Base-by-base conservation (phyloP, 495 filamentous ascomycete species). In the Penicillium daleae region DNA sequence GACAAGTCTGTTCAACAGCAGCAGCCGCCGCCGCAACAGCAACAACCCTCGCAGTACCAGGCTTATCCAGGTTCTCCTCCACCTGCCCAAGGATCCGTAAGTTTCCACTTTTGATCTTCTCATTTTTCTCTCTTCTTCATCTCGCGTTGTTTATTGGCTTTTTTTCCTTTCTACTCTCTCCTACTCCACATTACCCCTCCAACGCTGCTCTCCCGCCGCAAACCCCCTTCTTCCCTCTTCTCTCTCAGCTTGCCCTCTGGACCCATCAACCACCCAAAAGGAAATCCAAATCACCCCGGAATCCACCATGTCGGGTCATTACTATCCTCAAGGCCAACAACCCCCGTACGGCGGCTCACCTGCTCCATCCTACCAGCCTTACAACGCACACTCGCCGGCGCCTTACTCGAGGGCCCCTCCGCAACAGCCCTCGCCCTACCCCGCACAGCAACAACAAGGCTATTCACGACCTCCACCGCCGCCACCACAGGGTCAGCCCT, bases 51-150 rank as follows among this genome's bases (percentile, higher is more conserved):
- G 32, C 74, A 75, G 50, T 82, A 82, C 61, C 78, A 80, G 69
- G 76, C 78, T 64, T 82, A 80, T 62, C 71, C 74, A 57, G 76
- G 74, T 58, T 62, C 75, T 50, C 70, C 73, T 42, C 61, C 75
- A 50, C 70, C 73, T 39, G 56, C 74, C 56, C 72, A 69, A 59
- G 72, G 69, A 62, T 70, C 78, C 74, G 78, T 81, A 81, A 77
- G 79, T 70, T 17, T 32, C 31, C 37, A 59, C 56, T 40, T n/a
- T 37, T 37, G 26, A 21, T 31, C 42, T 50, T 3, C 32, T 49
- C 59, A 10, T 15, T 56, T 55, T 19, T 60, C 61, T 37, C n/a
- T 37, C n/a, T 58, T 12, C 51, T 61, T 46, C 42, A 0, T 24
- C 42, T 42, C 39, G 17, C 21, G n/a, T 21, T 42, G n/a, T 42